Percentiles rank a stretch among this genome's conserved stretches.
Conservation (phyloP, 2,329 filamentous ascomycete genomes). For the Byssoonygena ceratinophila region DNA sequence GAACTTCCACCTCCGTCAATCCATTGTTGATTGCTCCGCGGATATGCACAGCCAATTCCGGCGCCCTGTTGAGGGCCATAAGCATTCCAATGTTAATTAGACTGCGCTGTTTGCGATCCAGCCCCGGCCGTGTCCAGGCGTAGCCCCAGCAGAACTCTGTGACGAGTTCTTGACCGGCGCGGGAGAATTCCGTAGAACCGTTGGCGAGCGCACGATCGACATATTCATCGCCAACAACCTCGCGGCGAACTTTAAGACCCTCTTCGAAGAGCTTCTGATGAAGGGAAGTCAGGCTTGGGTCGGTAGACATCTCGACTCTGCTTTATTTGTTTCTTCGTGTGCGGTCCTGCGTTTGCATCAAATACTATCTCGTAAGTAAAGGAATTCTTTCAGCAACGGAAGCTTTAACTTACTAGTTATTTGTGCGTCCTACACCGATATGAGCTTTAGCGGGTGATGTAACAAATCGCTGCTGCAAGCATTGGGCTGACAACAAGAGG, state of each 20-base stretch:
- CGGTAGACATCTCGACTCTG: constrained; percentile 31
- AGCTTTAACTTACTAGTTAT: too few relatives aligned
- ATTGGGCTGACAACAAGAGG: too few relatives aligned
- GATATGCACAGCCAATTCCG: constrained; percentile 53
- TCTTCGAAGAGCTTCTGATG: constrained; percentile 51
- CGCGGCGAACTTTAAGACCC: constrained; percentile 50
- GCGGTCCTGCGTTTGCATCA: too few relatives aligned
- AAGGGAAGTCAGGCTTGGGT: constrained; percentile 32
- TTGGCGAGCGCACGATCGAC: constrained; percentile 49
- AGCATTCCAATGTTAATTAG: constrained; percentile 57
- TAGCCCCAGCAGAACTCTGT: constrained; percentile 57
- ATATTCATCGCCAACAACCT: constrained; percentile 52
- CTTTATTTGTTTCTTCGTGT: neutral
- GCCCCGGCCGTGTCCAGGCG: constrained; percentile 53
- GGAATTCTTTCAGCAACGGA: too few relatives aligned
- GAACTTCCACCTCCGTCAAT: constrained; percentile 50
- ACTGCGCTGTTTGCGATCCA: constrained; percentile 50
- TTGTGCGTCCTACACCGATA: too few relatives aligned
- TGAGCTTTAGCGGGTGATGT: too few relatives aligned
- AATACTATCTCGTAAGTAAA: too few relatives aligned
- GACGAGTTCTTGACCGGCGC: constrained; percentile 51
- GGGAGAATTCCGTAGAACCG: constrained; percentile 48
- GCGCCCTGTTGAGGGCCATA: constrained; percentile 49
- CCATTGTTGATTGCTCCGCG: constrained; percentile 55
- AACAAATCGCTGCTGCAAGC: too few relatives aligned